phyloP scores from a whole-genome alignment of 805 yeast species.

The Candida khao-thaluensis region DNA sequence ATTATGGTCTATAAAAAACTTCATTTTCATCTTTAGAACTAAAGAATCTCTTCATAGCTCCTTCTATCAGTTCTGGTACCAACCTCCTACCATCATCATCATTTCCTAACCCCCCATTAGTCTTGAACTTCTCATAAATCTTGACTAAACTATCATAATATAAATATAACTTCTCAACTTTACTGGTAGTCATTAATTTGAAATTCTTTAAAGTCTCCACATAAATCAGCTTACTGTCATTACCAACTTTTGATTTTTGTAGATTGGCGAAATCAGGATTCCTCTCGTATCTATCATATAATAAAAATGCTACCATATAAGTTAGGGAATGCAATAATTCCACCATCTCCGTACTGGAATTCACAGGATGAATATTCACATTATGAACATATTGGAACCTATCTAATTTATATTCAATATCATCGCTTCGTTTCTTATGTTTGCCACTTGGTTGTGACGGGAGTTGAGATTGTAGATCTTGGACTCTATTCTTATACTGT shows the following conservation, averaged over 20 bases:
- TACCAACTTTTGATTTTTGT: constrained; percentile 55
- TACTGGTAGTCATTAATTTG: constrained; percentile 53
- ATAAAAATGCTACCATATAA: constrained; percentile 50
- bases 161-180: constrained; percentile 45
- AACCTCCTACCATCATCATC: constrained; percentile 46
- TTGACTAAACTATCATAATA: constrained; percentile 40
- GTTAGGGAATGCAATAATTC: constrained; percentile 58
- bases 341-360: constrained; percentile 44
- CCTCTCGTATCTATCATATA: constrained; percentile 57
- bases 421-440: constrained; percentile 28
- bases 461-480: constrained; percentile 1
- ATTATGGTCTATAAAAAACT: constrained; percentile 17
- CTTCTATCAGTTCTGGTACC: constrained; percentile 51
- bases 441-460: neutral
- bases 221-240: constrained; percentile 45
- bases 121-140: constrained; percentile 26
- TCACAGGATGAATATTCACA: constrained; percentile 51
- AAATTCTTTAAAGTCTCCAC: constrained; percentile 54
- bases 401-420: constrained; percentile 20
- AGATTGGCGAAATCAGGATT: constrained; percentile 55
- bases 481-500: constrained; percentile 6
- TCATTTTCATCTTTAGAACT: constrained; percentile 52
- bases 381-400: constrained; percentile 42
- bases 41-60: constrained; percentile 47
- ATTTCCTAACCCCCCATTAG: constrained; percentile 34